These are phyloP conservation scores for Isochrysis galbana DNA, from an alignment of 78 protist species.

Conservation along the genomic window DNA sequence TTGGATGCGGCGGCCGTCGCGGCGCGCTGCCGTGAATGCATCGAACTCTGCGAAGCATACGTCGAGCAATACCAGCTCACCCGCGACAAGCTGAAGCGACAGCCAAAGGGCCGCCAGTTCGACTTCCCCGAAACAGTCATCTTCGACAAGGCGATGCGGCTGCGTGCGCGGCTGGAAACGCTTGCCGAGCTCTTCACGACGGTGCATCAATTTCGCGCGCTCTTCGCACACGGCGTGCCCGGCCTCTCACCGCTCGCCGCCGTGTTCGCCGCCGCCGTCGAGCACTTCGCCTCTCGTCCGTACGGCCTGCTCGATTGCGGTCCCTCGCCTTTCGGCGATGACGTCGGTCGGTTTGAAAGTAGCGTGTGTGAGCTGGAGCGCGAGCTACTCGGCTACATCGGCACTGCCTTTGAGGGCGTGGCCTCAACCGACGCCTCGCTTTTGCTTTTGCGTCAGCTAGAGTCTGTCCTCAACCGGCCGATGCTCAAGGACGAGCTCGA, in stretches of 20 bases:
- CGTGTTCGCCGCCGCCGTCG: too few species aligned
- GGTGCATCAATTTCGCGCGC: slow-evolving; percentile 36
- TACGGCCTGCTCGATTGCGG: not conserved
- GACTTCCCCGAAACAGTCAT: too few species aligned
- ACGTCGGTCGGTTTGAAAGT: not conserved
- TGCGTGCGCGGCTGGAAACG: too few species aligned
- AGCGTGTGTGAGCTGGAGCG: slow-evolving; percentile 38
- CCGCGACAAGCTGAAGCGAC: too few species aligned
- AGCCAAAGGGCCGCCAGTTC: too few species aligned
- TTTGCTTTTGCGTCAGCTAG: slow-evolving; percentile 67
- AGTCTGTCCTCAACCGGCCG: slow-evolving; percentile 53
- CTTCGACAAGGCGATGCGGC: too few species aligned
- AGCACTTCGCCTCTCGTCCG: slow-evolving; percentile 46
- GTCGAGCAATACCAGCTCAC: too few species aligned
- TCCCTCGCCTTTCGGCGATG: not conserved
- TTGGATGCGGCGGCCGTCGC: too few species aligned
- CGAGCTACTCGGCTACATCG: slow-evolving; percentile 14
- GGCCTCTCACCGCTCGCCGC: too few species aligned
- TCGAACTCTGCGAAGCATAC: too few species aligned
- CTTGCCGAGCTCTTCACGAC: slow-evolving; percentile 31
- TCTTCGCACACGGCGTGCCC: too few species aligned
- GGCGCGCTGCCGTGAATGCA: too few species aligned
- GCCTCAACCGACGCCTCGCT: slow-evolving; percentile 44
- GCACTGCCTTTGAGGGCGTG: slow-evolving; percentile 46
- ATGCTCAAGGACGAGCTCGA: slow-evolving; percentile 45